Conservation (phyloP, 345 rosid genomes). For the Ceriops decandra region DNA sequence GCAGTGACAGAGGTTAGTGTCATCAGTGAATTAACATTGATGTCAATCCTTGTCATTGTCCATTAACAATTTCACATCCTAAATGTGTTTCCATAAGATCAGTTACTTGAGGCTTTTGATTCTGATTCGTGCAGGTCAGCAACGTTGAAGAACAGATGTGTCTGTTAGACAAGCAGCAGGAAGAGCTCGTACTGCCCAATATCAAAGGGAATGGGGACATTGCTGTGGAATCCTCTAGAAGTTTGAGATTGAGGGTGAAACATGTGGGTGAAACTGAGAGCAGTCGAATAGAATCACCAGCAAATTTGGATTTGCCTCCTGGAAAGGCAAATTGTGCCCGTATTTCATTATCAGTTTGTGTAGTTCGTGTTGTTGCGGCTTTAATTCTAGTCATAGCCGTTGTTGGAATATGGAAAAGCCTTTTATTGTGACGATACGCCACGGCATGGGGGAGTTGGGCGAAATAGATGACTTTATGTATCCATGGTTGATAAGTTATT, state of each 20-base stretch:
- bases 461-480: too few species aligned
- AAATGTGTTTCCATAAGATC: neutral
- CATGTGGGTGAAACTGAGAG: slow-evolving; percentile 12
- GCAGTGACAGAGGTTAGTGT: slow-evolving; percentile 42
- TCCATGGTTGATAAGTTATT: too few species aligned
- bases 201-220: slow-evolving; percentile 17
- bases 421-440: neutral
- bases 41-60: neutral
- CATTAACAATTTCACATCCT: neutral
- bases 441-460: too few species aligned
- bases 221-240: slow-evolving; percentile 14
- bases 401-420: slow-evolving; percentile 20
- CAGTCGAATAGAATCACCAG: slow-evolving; percentile 6
- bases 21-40: neutral
- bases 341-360: slow-evolving; percentile 8
- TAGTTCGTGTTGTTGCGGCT: slow-evolving; percentile 14
- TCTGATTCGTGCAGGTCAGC: slow-evolving; percentile 27
- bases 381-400: slow-evolving; percentile 11
- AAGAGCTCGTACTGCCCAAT: slow-evolving; percentile 8
- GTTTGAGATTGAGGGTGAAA: slow-evolving; percentile 33
- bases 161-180: slow-evolving; percentile 14
- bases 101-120: neutral
- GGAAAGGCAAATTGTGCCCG: neutral
- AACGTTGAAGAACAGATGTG: slow-evolving; percentile 14
- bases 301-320: slow-evolving; percentile 2